phyloP scores from a whole-genome alignment of 805 yeast genomes.

The Candida adriatica region DNA sequence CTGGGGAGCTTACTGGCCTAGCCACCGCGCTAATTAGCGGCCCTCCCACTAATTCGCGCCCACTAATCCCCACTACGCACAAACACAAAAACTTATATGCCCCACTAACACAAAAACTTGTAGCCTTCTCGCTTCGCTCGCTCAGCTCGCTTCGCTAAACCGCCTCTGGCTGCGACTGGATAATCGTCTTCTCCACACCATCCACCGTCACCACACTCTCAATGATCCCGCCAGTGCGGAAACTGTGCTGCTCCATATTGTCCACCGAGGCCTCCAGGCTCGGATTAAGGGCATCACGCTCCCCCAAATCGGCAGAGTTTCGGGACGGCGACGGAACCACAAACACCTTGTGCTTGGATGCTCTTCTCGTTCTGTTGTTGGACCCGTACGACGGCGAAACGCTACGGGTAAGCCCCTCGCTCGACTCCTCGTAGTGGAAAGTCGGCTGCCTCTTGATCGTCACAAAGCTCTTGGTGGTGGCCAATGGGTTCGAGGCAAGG shows the following conservation, averaged over 20 bases:
- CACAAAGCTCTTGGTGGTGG: constrained; percentile 57
- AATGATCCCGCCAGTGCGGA: constrained; percentile 42
- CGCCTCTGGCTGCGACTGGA: too few species aligned
- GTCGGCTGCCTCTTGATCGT: constrained; percentile 58
- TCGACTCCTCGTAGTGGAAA: too few species aligned
- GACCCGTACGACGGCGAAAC: constrained; percentile 21
- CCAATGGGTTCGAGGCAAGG: constrained; percentile 64
- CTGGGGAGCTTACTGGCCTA: too few species aligned
- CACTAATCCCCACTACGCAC: too few species aligned
- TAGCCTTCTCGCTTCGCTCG: too few species aligned
- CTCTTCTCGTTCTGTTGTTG: constrained; percentile 4
- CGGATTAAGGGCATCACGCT: constrained; percentile 1
- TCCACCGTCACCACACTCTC: constrained; percentile 79
- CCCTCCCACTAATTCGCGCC: too few species aligned
- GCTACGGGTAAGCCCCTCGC: too few species aligned
- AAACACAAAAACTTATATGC: too few species aligned
- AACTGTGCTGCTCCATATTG: constrained; percentile 18
- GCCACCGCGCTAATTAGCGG: too few species aligned
- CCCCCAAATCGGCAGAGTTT: constrained; percentile 17
- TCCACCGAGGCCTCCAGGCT: constrained; percentile 4
- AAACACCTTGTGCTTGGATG: constrained; percentile 12
- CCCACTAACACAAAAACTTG: too few species aligned
- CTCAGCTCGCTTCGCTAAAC: too few species aligned
- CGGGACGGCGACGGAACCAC: constrained; percentile 10
- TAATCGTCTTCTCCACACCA: constrained; percentile 82